Percentiles rank a stretch among this genome's conserved stretches.
Conservation (phyloP, 2,329 filamentous ascomycete genomes). For the Neonectria magnoliae region DNA sequence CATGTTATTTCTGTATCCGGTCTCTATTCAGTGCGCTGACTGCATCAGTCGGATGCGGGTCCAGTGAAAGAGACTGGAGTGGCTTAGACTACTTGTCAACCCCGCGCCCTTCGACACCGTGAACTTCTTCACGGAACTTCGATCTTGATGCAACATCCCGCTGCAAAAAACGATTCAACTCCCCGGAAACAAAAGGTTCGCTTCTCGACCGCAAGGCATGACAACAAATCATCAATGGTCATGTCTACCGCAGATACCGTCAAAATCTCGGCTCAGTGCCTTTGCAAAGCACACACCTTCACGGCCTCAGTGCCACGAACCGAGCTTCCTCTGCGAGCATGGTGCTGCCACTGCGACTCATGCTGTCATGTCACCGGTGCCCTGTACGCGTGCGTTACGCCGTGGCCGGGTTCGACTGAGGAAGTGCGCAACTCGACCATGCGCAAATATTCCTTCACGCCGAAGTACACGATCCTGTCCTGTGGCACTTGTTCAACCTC, state of each 20-base stretch:
- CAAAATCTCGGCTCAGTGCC: slow-evolving; percentile 50
- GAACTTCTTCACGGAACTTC: neutral
- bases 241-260: neutral
- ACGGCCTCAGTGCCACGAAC: slow-evolving; percentile 45
- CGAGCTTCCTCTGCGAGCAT: slow-evolving; percentile 53
- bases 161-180: neutral
- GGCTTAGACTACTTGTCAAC: neutral
- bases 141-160: neutral
- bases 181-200: neutral
- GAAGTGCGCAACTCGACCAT: slow-evolving; percentile 41
- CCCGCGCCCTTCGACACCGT: neutral
- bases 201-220: neutral
- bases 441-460: slow-evolving; percentile 50
- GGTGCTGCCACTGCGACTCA: slow-evolving; percentile 60
- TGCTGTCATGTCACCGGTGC: slow-evolving; percentile 58
- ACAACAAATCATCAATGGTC: neutral
- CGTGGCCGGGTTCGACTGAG: slow-evolving; percentile 34
- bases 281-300: slow-evolving; percentile 57
- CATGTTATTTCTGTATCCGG: too few relatives aligned
- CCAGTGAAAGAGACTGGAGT: neutral
- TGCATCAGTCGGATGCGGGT: neutral
- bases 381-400: slow-evolving; percentile 48
- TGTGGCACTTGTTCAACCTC: slow-evolving; percentile 56
- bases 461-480: slow-evolving; percentile 48
- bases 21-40: too few relatives aligned